phyloP scores from a whole-genome alignment of 495 filamentous ascomycete species.

The Hypoxylon intermedium region DNA sequence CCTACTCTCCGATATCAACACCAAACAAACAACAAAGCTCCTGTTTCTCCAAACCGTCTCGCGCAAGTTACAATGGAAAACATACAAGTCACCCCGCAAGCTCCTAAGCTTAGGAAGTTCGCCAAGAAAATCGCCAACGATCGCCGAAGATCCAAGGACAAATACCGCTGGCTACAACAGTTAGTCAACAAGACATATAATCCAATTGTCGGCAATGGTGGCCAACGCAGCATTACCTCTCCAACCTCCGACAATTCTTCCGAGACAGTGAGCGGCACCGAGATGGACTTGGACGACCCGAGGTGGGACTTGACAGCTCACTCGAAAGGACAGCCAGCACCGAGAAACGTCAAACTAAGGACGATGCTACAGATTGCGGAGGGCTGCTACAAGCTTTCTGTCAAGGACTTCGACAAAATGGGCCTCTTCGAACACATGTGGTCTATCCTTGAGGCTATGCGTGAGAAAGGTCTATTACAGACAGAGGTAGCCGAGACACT shows the following conservation, averaged over 20 bases:
- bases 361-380: conserved; percentile 12
- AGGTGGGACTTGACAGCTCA: conserved; percentile 1
- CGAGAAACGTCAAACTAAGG: background rate
- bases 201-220: background rate
- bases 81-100: background rate
- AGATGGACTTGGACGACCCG: too few species aligned
- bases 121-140: conserved; percentile 15
- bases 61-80: background rate
- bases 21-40: too few species aligned
- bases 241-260: background rate
- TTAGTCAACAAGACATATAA: conserved; percentile 9
- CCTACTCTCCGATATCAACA: too few species aligned
- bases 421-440: conserved; percentile 8
- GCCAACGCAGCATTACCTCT: background rate
- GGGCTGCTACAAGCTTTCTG: background rate
- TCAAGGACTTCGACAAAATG: conserved; percentile 20
- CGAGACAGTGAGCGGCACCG: background rate
- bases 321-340: background rate
- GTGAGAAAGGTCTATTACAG: background rate
- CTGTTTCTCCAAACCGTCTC: background rate
- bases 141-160: background rate
- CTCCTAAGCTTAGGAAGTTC: background rate
- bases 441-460: background rate
- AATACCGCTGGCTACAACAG: background rate
- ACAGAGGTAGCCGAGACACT: background rate